A percentile compares a stretch with the other conserved stretches of the same genome.
phyloP scores from a whole-genome alignment of 345 rosid species.

The Limnanthes douglasii region DNA sequence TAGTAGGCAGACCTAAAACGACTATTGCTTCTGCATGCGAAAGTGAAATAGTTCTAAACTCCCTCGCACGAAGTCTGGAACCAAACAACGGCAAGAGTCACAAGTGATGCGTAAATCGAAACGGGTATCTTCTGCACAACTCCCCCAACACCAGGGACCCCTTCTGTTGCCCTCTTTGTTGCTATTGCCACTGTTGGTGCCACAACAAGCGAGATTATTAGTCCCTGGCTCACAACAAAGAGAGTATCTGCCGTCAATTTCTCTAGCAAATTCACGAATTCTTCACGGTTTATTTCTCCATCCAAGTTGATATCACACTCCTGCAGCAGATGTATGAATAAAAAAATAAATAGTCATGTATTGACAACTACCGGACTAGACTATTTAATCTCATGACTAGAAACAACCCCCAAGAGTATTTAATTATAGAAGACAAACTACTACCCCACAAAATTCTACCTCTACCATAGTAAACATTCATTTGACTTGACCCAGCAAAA shows the following conservation, averaged over 20 bases:
- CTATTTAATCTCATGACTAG: no score
- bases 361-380: no score
- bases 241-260: constrained; percentile 46
- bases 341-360: not conserved
- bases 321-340: constrained; percentile 14
- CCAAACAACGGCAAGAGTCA: constrained; percentile 63
- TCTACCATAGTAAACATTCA: no score
- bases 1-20: no score
- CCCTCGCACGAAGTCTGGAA: constrained; percentile 24
- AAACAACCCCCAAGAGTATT: no score
- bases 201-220: constrained; percentile 57
- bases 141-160: constrained; percentile 74
- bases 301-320: constrained; percentile 61
- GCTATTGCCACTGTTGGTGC: constrained; percentile 90
- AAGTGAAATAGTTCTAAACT: constrained; percentile 8
- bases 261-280: constrained; percentile 58
- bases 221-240: constrained; percentile 60
- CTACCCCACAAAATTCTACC: no score
- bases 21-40: no score
- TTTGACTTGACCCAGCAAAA: no score
- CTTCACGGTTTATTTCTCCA: constrained; percentile 62
- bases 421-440: no score
- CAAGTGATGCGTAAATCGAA: constrained; percentile 71
- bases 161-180: constrained; percentile 74
- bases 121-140: constrained; percentile 69